Evolutionary conservation across 805 yeast species (phyloP).

Genomic region (Metschnikowia cerradonensis): DNA sequence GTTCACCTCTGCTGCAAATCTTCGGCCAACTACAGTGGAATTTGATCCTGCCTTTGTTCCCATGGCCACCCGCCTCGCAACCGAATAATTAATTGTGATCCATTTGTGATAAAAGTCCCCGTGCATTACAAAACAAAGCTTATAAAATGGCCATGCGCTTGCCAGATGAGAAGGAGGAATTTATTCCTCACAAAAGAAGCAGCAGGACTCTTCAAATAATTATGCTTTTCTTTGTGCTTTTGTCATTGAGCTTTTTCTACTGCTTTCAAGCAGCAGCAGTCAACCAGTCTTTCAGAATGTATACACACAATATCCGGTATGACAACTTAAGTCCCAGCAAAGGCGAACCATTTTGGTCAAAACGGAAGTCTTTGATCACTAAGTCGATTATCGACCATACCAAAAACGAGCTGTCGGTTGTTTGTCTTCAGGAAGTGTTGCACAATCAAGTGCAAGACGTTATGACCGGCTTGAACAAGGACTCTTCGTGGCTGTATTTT

Average conservation of each 20-base stretch:
- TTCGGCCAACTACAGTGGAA: neutral
- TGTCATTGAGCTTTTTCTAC: neutral
- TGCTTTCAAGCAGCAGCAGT: neutral
- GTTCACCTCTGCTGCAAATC: neutral
- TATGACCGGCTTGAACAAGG: slow-evolving; percentile 22
- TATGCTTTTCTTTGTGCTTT: neutral
- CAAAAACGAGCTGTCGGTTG: slow-evolving; percentile 30
- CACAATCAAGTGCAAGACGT: slow-evolving; percentile 34
- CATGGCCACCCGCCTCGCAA: neutral
- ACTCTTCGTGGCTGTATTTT: slow-evolving; percentile 30
- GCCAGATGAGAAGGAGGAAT: neutral
- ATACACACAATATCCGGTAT: slow-evolving; percentile 45
- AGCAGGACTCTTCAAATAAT: neutral
- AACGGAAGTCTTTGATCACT: slow-evolving; percentile 35
- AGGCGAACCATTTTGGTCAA: slow-evolving; percentile 45
- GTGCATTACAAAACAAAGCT: neutral
- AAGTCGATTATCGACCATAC: slow-evolving; percentile 40
- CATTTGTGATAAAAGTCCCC: neutral
- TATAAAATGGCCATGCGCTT: slow-evolving; percentile 1
- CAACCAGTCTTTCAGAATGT: slow-evolving; percentile 14
- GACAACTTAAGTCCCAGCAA: slow-evolving; percentile 33
- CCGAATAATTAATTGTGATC: neutral
- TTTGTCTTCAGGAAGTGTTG: slow-evolving; percentile 38
- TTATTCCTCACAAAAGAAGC: neutral
- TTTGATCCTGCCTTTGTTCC: neutral